A percentile compares a stretch with the other conserved stretches of the same genome.
Evolutionary conservation across 441 rosid species (phyloP).

Genomic region (Rhodomyrtus psidioides): DNA sequence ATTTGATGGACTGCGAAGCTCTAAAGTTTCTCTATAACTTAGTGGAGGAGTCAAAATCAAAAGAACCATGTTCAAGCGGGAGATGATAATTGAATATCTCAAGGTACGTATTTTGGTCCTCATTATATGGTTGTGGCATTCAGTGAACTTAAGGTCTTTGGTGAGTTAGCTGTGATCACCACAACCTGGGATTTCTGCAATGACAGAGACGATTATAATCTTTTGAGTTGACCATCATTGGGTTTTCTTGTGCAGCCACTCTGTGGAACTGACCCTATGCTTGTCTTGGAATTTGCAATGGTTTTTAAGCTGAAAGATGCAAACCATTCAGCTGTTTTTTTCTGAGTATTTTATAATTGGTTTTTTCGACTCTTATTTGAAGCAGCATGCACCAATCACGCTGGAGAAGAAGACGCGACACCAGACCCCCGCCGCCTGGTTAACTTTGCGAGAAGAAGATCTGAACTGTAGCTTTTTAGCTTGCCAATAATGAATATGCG

Average conservation of each 20-base stretch:
- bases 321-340: no score
- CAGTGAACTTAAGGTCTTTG: not conserved
- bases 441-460: not conserved
- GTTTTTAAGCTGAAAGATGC: no score
- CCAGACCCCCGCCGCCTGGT: not conserved
- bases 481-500: not conserved
- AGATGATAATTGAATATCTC: constrained; percentile 78
- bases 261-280: constrained; percentile 75
- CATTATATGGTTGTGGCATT: not conserved
- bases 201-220: not conserved
- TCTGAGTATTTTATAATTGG: no score
- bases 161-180: not conserved
- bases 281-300: constrained; percentile 81
- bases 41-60: constrained; percentile 58
- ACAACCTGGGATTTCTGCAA: not conserved
- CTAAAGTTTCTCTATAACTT: constrained; percentile 64
- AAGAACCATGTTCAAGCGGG: constrained; percentile 63
- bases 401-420: constrained; percentile 18
- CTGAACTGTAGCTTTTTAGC: not conserved
- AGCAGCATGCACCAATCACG: constrained; percentile 82
- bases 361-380: constrained; percentile 89
- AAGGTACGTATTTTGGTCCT: constrained; percentile 26
- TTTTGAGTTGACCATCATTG: not conserved
- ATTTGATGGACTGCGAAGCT: constrained; percentile 86
- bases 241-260: constrained; percentile 59